Conservation (phyloP, 1,139 yeast genomes). For the Scheffersomyces segobiensis region DNA sequence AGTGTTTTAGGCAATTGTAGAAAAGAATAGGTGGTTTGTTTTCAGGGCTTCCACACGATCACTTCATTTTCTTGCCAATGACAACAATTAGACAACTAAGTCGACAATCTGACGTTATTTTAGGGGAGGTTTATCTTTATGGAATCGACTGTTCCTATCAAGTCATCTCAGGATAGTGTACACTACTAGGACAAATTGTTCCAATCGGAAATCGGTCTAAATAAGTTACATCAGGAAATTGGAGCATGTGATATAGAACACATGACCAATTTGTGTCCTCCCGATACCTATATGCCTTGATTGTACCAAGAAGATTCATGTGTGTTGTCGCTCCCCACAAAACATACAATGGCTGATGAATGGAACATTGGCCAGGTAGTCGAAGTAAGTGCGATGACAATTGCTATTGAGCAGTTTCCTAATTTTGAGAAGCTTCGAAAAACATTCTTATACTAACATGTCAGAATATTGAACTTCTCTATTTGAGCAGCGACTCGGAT, state of each 20-base stretch:
- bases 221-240: too few species aligned
- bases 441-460: conserved; percentile 4
- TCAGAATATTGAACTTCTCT: conserved; percentile 40
- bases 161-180: too few species aligned
- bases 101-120: too few species aligned
- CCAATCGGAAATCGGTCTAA: not conserved
- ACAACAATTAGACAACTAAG: too few species aligned
- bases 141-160: too few species aligned
- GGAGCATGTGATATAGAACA: not conserved
- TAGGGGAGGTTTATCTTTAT: too few species aligned
- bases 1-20: too few species aligned
- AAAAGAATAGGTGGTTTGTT: too few species aligned
- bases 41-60: too few species aligned
- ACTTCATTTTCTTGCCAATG: too few species aligned
- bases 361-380: conserved; percentile 14
- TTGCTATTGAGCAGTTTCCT: not conserved
- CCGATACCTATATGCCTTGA: not conserved
- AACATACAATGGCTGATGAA: conserved; percentile 6
- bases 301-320: not conserved
- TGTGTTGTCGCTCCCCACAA: not conserved
- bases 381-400: conserved; percentile 4
- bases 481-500: conserved; percentile 42
- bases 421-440: not conserved
- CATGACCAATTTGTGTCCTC: not conserved
- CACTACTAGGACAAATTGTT: not conserved